phyloP scores from a whole-genome alignment of 495 filamentous ascomycete genomes.

The Penicillium desertorum region DNA sequence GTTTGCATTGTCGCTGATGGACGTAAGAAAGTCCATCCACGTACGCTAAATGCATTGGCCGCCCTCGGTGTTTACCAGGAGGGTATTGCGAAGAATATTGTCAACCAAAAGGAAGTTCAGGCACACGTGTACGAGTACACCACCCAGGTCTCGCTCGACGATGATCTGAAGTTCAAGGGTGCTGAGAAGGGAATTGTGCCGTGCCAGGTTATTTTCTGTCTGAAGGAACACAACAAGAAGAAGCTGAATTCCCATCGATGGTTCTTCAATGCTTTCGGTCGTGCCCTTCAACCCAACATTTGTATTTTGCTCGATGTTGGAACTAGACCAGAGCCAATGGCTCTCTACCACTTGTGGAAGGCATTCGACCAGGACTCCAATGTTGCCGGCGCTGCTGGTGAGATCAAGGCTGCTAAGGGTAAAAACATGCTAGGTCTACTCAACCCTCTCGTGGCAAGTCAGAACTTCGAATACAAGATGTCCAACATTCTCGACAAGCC shows the following conservation, averaged over 20 bases:
- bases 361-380: conserved; percentile 97
- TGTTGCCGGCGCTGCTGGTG: conserved; percentile 92
- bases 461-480: conserved; percentile 99
- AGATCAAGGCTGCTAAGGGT: conserved; percentile 95
- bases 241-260: conserved; percentile 98
- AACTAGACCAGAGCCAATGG: conserved; percentile 79
- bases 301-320: conserved; percentile 97
- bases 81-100: conserved; percentile 96
- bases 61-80: conserved; percentile 99
- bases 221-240: conserved; percentile 97
- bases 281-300: conserved; percentile 89
- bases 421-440: conserved; percentile 77
- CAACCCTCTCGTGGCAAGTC: conserved; percentile 92
- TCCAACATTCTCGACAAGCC: conserved; percentile 98
- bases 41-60: conserved; percentile 92
- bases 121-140: conserved; percentile 99
- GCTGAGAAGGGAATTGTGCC: conserved; percentile 99
- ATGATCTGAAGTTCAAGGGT: conserved; percentile 96
- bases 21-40: conserved; percentile 87
- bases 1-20: conserved; percentile 96
- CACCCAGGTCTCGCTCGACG: conserved; percentile 93
- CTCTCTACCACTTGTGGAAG: conserved; percentile 98
- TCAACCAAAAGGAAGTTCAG: conserved; percentile 81
- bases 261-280: conserved; percentile 99
- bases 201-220: conserved; percentile 96